Conservation (phyloP, 148 eudicot genomes). For the Camellia sinensis region DNA sequence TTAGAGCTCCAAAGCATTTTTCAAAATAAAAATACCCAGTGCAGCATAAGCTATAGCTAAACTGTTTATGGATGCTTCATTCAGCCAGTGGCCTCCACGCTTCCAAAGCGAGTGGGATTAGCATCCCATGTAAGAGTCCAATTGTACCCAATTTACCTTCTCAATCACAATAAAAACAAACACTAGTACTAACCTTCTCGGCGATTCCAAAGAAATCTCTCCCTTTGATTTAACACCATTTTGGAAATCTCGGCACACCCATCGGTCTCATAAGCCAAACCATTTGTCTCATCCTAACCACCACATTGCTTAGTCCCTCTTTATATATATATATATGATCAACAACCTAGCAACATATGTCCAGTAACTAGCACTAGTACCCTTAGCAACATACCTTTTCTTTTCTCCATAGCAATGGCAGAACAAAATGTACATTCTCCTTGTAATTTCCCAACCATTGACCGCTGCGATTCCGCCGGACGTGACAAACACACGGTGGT, state of each 20-base stretch:
- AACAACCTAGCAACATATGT: neutral
- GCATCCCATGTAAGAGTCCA: neutral
- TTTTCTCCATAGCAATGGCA: conserved; percentile 7
- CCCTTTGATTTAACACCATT: neutral
- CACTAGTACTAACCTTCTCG: conserved; percentile 1
- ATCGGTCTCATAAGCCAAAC: neutral
- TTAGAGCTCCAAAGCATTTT: no score
- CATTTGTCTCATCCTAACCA: neutral
- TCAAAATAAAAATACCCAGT: no score
- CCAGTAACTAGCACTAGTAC: neutral
- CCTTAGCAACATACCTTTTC: no score
- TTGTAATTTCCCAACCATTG: conserved; percentile 19
- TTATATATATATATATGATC: neutral
- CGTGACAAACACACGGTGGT: conserved; percentile 41
- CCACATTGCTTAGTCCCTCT: neutral
- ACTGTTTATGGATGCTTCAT: neutral
- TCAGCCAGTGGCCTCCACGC: neutral
- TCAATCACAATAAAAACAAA: neutral
- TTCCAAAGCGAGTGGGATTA: neutral
- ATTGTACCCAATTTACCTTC: neutral
- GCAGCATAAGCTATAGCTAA: no score
- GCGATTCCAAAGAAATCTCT: neutral
- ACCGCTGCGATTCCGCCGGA: conserved; percentile 21
- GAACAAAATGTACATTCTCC: neutral
- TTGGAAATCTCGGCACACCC: neutral